Evolutionary conservation across 2,329 filamentous ascomycete species (phyloP).

Genomic region (Trichoderma brevicompactum): DNA sequence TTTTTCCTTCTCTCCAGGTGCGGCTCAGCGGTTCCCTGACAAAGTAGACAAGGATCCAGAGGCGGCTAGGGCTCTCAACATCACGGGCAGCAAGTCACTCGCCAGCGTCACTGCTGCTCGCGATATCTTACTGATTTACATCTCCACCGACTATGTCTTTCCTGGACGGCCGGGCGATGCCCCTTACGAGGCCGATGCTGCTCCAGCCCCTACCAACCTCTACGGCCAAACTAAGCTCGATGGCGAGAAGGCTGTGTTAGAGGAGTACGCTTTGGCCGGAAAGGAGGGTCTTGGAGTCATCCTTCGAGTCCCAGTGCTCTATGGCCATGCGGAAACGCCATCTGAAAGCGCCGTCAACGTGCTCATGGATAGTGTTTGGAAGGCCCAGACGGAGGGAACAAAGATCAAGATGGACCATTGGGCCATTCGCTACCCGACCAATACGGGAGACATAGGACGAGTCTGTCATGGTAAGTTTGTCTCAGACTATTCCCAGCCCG

Average conservation of each 20-base stretch:
- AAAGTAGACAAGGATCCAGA: constrained; percentile 80
- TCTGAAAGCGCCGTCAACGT: constrained; percentile 83
- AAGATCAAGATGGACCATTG: constrained; percentile 83
- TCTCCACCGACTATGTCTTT: constrained; percentile 84
- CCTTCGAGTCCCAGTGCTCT: constrained; percentile 81
- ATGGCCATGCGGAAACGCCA: constrained; percentile 72
- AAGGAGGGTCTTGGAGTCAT: constrained; percentile 66
- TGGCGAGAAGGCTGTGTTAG: constrained; percentile 67
- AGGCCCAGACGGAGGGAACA: constrained; percentile 66
- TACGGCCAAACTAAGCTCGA: constrained; percentile 68
- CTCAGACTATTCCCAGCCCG: background rate
- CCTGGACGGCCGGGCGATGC: constrained; percentile 76
- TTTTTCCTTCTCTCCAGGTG: constrained; percentile 58
- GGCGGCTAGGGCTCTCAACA: constrained; percentile 74
- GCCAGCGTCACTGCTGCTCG: constrained; percentile 67
- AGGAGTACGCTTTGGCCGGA: constrained; percentile 55
- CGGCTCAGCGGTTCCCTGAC: constrained; percentile 86
- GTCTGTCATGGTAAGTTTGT: constrained; percentile 66
- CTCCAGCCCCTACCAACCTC: constrained; percentile 73
- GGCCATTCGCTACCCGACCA: constrained; percentile 82
- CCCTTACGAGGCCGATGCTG: constrained; percentile 71
- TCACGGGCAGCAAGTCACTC: constrained; percentile 69
- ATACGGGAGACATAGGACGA: constrained; percentile 82
- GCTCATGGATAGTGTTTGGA: constrained; percentile 76
- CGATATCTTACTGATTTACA: constrained; percentile 71